phyloP scores from a whole-genome alignment of 1,139 yeast species.

The Spathaspora jeffriesii region DNA sequence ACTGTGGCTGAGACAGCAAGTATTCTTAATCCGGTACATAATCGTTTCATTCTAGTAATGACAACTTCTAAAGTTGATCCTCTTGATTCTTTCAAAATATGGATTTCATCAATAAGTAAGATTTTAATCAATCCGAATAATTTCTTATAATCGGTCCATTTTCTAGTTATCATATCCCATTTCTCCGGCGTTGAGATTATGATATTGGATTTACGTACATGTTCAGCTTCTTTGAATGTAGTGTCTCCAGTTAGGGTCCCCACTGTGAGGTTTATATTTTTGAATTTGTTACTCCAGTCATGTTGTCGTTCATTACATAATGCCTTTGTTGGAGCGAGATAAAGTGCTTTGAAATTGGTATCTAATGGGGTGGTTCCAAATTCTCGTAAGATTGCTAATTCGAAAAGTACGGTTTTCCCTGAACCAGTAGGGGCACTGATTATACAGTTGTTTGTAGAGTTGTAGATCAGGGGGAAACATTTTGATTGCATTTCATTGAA shows the following conservation, averaged over 20 bases:
- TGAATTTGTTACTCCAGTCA: slow-evolving; percentile 83
- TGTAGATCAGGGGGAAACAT: slow-evolving; percentile 77
- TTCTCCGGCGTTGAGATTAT: slow-evolving; percentile 94
- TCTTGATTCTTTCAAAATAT: slow-evolving; percentile 92
- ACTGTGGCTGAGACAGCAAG: slow-evolving; percentile 94
- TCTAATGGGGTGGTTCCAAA: slow-evolving; percentile 54
- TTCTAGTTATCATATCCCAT: slow-evolving; percentile 96
- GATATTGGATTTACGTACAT: too few relatives aligned
- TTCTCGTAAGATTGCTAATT: slow-evolving; percentile 70
- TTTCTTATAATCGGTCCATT: slow-evolving; percentile 55
- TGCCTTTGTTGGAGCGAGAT: slow-evolving; percentile 94
- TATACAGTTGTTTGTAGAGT: slow-evolving; percentile 67
- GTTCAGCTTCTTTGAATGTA: too few relatives aligned
- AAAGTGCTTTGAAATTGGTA: slow-evolving; percentile 73
- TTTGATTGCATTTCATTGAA: slow-evolving; percentile 85
- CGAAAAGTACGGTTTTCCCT: slow-evolving; percentile 96
- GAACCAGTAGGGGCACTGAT: slow-evolving; percentile 99
- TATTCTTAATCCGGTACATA: slow-evolving; percentile 53
- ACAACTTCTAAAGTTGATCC: slow-evolving; percentile 94
- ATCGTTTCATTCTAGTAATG: slow-evolving; percentile 71
- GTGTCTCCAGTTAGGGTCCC: slow-evolving; percentile 94
- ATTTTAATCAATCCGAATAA: slow-evolving; percentile 76
- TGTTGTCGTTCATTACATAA: slow-evolving; percentile 96
- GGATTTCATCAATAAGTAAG: slow-evolving; percentile 92
- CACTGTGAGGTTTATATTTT: too few relatives aligned